These are phyloP conservation scores for Blastomyces emzantsi DNA, from an alignment of 2,329 filamentous ascomycete genomes.

Conservation along the genomic window DNA sequence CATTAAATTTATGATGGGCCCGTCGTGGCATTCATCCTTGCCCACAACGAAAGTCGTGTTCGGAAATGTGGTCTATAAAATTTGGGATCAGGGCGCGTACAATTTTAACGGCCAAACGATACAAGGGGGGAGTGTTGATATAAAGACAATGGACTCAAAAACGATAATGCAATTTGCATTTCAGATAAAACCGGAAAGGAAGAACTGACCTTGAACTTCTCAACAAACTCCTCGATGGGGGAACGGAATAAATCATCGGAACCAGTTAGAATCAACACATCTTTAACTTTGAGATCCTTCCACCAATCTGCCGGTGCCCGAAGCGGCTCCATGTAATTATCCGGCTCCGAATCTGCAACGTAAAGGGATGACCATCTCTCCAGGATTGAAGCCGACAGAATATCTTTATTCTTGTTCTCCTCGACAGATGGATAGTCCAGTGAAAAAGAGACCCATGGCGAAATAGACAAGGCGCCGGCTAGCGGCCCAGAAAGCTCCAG, in stretches of 20 bases:
- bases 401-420: constrained; percentile 44
- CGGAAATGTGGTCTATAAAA: constrained; percentile 21
- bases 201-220: constrained; percentile 37
- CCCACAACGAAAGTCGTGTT: constrained; percentile 31
- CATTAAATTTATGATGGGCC: constrained; percentile 34
- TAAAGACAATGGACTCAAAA: neutral
- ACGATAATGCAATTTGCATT: neutral
- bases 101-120: neutral
- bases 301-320: constrained; percentile 47
- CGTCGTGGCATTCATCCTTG: constrained; percentile 34
- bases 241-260: constrained; percentile 50
- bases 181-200: neutral
- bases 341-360: constrained; percentile 32
- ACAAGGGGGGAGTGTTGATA: too few species aligned
- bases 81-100: neutral
- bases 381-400: constrained; percentile 36
- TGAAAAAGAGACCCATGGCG: constrained; percentile 50
- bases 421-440: constrained; percentile 35
- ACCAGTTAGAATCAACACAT: constrained; percentile 47
- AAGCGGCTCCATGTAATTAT: constrained; percentile 48
- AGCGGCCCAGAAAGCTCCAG: constrained; percentile 38
- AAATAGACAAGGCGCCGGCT: constrained; percentile 46
- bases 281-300: constrained; percentile 39
- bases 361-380: constrained; percentile 43
- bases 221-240: constrained; percentile 44